Base-by-base conservation (phyloP, 2,329 filamentous ascomycete species). In the Raffaelea albimanens region DNA sequence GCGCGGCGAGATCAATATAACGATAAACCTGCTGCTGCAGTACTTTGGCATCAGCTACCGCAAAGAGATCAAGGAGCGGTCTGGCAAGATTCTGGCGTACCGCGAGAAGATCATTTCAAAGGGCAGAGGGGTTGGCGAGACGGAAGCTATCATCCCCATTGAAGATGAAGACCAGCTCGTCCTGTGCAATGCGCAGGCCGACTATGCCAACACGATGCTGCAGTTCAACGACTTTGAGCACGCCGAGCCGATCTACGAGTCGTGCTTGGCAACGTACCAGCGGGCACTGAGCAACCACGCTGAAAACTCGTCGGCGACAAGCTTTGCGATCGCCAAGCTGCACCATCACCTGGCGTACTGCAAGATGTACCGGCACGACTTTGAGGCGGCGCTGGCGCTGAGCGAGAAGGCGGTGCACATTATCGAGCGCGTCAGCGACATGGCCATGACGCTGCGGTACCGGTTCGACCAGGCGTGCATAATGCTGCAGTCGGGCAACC, bases 161-260 rank as follows among this genome's bases (percentile, higher is more conserved):
- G n/a, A n/a, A n/a, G n/a, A n/a, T n/a, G 48, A 49, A 16, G 48
- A 50, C 22, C 23, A 29, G 34, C 36, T 53, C 9, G 42, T 47
- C 5, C 16, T 52, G 16, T 48, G 43, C 40, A 45, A 52, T n/a
- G 52, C 50, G 4, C 44, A 44, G 9, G 52, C 52, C 9, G 52
- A 53, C 40, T 53, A 53, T n/a, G 52, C 52, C 46, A 53, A 53
- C 46, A 52, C 52, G 3, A 42, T 53, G 22, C 40, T 53, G 40
- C 50, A 53, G 48, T 53, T 52, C 39, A 50, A 53, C 44, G 52
- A 52, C 42, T 49, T 46, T 21, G 21, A 18, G n/a, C 19, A 40
- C 14, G 52, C 52, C 2, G 48, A 47, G 43, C 48, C 44, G 13
- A 52, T 53, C 36, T 53, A 53, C 40, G 33, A 49, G 20, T 40